A percentile compares a stretch with the other conserved stretches of the same genome.
Evolutionary conservation across 2,329 filamentous ascomycete species (phyloP).

Genomic region (Arthrobotrys megalospora): DNA sequence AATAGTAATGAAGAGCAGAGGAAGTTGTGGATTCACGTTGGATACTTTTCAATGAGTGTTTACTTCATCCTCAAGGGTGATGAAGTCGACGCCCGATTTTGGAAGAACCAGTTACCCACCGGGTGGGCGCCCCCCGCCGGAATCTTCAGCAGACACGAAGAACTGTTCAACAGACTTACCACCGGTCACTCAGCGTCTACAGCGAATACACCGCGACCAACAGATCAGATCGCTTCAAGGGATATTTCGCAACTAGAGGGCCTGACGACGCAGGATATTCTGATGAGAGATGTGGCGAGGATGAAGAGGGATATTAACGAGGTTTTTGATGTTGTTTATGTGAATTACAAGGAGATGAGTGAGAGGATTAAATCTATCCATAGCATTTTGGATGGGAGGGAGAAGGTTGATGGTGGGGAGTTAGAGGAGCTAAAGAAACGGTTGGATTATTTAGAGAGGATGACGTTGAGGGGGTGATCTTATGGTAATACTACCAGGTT

Average conservation of each 20-base stretch:
- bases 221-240: neutral
- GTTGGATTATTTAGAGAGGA: constrained; percentile 35
- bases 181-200: neutral
- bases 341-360: constrained; percentile 39
- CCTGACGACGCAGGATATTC: constrained; percentile 17
- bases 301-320: constrained; percentile 48
- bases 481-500: no score
- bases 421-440: constrained; percentile 42
- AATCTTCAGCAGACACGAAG: constrained; percentile 10
- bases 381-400: constrained; percentile 32
- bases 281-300: constrained; percentile 27
- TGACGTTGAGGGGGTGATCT: constrained; percentile 18
- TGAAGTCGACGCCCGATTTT: constrained; percentile 34
- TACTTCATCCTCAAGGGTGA: constrained; percentile 26
- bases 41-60: constrained; percentile 32
- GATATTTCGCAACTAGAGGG: constrained; percentile 12
- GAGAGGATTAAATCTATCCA: constrained; percentile 45
- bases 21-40: constrained; percentile 34
- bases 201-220: neutral
- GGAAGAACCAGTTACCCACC: constrained; percentile 28
- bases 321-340: constrained; percentile 31
- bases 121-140: constrained; percentile 12
- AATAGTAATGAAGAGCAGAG: neutral
- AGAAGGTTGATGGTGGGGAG: constrained; percentile 31
- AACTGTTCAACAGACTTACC: neutral